These are phyloP conservation scores for Aspergillus neotritici DNA, from an alignment of 2,329 filamentous ascomycete genomes.

Conservation along the genomic window DNA sequence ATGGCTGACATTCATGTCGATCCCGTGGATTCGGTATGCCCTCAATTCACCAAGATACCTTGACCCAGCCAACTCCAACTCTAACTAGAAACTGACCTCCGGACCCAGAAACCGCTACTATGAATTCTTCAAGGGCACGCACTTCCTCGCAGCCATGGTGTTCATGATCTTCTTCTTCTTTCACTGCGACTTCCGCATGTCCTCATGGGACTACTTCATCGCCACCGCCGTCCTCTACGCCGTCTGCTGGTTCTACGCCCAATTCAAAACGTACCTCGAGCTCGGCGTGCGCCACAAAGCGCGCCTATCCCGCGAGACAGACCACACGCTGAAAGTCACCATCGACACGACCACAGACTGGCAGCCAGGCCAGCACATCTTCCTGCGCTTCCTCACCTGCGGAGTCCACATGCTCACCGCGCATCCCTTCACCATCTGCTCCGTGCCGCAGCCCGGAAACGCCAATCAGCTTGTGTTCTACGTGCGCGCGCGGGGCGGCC, in stretches of 20 bases:
- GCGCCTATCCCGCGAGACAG: constrained; percentile 36
- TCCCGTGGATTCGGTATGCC: constrained; percentile 46
- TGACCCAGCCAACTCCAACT: not conserved
- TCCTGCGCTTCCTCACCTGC: constrained; percentile 44
- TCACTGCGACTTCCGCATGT: constrained; percentile 53
- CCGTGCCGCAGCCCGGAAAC: constrained; percentile 32
- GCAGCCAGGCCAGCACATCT: constrained; percentile 52
- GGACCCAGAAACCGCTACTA: constrained; percentile 47
- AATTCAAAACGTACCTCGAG: constrained; percentile 45
- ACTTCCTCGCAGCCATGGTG: constrained; percentile 48
- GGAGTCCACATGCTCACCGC: constrained; percentile 42
- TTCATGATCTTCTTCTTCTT: constrained; percentile 58
- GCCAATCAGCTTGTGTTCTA: constrained; percentile 49
- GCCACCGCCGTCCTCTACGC: constrained; percentile 50
- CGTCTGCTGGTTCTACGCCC: constrained; percentile 42
- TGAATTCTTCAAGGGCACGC: constrained; percentile 57
- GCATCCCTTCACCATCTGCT: constrained; percentile 55
- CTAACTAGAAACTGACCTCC: not conserved
- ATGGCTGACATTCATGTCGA: constrained; percentile 52
- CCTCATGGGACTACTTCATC: constrained; percentile 59
- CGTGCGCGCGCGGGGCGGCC: constrained; percentile 45
- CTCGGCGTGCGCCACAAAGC: constrained; percentile 45
- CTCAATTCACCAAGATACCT: not conserved
- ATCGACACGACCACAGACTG: constrained; percentile 45
- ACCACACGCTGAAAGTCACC: constrained; percentile 31